Conservation (phyloP, 2,329 filamentous ascomycete species). For the Onygenales sp. region DNA sequence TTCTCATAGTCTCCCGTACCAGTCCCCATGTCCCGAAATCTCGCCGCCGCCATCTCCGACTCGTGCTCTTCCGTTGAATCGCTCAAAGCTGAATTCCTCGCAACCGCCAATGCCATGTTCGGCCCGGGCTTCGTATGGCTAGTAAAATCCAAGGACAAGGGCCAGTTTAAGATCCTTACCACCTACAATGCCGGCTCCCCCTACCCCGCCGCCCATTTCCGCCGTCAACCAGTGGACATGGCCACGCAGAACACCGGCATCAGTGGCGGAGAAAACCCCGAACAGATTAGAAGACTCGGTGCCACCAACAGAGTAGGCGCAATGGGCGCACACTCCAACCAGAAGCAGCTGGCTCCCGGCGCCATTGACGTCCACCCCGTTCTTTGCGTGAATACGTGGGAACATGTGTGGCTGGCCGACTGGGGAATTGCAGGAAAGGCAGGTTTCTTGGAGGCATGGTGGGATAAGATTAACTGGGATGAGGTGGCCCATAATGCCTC, state of each 20-base stretch:
- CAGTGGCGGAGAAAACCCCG: slow-evolving; percentile 11
- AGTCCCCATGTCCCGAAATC: slow-evolving; percentile 45
- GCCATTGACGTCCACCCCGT: slow-evolving; percentile 58
- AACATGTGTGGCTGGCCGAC: slow-evolving; percentile 83
- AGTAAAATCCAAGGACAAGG: slow-evolving; percentile 48
- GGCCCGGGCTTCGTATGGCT: slow-evolving; percentile 97
- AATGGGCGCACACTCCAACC: slow-evolving; percentile 16
- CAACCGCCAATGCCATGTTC: slow-evolving; percentile 83
- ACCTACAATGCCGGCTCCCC: slow-evolving; percentile 91
- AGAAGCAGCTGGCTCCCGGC: slow-evolving; percentile 29
- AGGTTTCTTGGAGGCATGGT: slow-evolving; percentile 71
- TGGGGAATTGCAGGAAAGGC: slow-evolving; percentile 70
- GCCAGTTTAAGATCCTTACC: slow-evolving; percentile 58
- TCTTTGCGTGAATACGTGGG: slow-evolving; percentile 91
- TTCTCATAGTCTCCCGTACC: slow-evolving; percentile 30
- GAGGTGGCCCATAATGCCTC: slow-evolving; percentile 47
- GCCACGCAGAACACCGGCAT: slow-evolving; percentile 27
- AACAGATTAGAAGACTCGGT: slow-evolving; percentile 9
- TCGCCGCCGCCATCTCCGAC: slow-evolving; percentile 52
- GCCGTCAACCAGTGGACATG: slow-evolving; percentile 49
- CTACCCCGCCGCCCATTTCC: slow-evolving; percentile 74
- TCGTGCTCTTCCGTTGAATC: slow-evolving; percentile 78
- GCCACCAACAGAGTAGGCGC: slow-evolving; percentile 12
- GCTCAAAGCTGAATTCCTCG: slow-evolving; percentile 67
- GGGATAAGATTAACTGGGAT: slow-evolving; percentile 79